Percentiles rank a stretch among this genome's conserved stretches.
Conservation (phyloP, 2,329 filamentous ascomycete species). For the Hypoxylon sp. region DNA sequence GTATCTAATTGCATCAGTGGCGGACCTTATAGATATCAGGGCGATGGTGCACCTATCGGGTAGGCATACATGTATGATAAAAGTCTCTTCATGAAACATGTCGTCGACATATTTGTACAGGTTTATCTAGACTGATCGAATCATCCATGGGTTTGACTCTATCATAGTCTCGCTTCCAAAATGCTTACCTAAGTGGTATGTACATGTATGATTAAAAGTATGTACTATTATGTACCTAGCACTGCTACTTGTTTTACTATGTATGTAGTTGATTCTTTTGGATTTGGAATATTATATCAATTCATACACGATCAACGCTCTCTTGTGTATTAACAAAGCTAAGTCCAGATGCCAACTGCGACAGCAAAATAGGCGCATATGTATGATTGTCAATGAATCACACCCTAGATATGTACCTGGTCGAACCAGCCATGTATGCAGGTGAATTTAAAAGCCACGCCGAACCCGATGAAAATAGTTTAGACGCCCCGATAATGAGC, state of each 20-base stretch:
- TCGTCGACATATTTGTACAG: not conserved
- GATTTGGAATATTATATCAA: not conserved
- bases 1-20: not conserved
- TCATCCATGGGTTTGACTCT: no score
- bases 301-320: constrained; percentile 1
- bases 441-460: not conserved
- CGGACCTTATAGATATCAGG: no score
- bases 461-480: not conserved
- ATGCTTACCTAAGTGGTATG: not conserved
- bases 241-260: not conserved
- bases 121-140: not conserved
- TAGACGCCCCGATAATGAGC: not conserved
- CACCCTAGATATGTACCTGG: not conserved
- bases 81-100: not conserved
- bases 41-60: no score
- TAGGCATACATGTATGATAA: not conserved
- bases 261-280: not conserved
- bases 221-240: not conserved
- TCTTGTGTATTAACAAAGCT: not conserved
- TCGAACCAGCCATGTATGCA: constrained; percentile 8
- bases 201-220: not conserved
- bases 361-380: constrained; percentile 2
- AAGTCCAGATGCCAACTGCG: not conserved
- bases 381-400: constrained; percentile 2
- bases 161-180: no score